These are phyloP conservation scores for Calonectria henricotiae DNA, from an alignment of 2,329 filamentous ascomycete genomes.

Conservation along the genomic window DNA sequence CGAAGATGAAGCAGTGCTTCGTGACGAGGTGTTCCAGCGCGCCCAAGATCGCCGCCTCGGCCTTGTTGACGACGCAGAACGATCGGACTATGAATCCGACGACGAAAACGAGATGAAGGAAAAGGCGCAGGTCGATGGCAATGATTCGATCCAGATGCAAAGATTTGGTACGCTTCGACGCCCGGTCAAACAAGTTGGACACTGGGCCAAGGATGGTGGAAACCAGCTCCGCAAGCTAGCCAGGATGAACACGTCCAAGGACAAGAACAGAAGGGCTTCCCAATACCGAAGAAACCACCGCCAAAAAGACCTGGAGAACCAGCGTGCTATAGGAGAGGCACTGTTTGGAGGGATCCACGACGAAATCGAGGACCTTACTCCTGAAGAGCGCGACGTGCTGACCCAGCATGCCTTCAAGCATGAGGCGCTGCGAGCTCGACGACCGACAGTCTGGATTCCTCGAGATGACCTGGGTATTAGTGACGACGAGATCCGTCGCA, in stretches of 20 bases:
- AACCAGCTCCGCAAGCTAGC: slow-evolving; percentile 67
- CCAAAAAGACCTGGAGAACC: slow-evolving; percentile 78
- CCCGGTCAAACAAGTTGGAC: slow-evolving; percentile 63
- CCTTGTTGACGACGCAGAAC: slow-evolving; percentile 68
- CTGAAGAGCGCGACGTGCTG: slow-evolving; percentile 88
- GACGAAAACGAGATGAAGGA: slow-evolving; percentile 62
- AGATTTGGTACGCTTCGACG: slow-evolving; percentile 60
- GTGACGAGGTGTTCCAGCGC: slow-evolving; percentile 89
- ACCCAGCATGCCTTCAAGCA: slow-evolving; percentile 94
- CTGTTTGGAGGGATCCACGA: slow-evolving; percentile 91
- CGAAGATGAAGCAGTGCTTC: slow-evolving; percentile 93
- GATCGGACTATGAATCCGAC: slow-evolving; percentile 62
- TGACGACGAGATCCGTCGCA: slow-evolving; percentile 90
- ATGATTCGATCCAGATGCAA: slow-evolving; percentile 61
- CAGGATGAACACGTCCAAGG: slow-evolving; percentile 42
- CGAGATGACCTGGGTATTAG: slow-evolving; percentile 91
- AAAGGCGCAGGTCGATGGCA: slow-evolving; percentile 56
- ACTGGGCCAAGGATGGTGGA: slow-evolving; percentile 63
- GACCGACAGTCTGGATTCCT: slow-evolving; percentile 95
- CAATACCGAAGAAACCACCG: slow-evolving; percentile 67
- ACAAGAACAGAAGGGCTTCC: slow-evolving; percentile 59
- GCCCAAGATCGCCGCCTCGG: slow-evolving; percentile 82
- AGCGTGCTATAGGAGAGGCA: slow-evolving; percentile 82
- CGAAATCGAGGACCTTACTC: slow-evolving; percentile 94
- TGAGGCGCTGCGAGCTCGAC: slow-evolving; percentile 84